phyloP scores from a whole-genome alignment of 805 yeast species.

The Ogataea minuta region DNA sequence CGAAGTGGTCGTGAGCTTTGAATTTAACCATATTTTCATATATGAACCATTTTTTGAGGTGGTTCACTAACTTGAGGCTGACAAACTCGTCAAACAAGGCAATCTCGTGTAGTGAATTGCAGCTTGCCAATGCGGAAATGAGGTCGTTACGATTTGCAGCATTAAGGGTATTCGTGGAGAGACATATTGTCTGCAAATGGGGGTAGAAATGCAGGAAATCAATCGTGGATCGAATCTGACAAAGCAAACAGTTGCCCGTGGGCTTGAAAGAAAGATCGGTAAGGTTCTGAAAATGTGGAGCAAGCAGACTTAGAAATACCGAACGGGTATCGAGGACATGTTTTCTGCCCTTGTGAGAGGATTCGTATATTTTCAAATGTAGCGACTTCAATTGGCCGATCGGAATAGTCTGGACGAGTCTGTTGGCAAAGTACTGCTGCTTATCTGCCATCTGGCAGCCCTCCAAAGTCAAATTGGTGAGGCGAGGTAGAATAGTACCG shows the following conservation, averaged over 20 bases:
- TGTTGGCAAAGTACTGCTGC: constrained; percentile 13
- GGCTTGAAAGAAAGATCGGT: constrained; percentile 24
- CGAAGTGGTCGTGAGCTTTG: constrained; percentile 19
- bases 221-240: constrained; percentile 25
- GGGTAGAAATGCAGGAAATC: constrained; percentile 11
- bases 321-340: constrained; percentile 12
- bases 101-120: constrained; percentile 13
- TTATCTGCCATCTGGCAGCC: constrained; percentile 26
- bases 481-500: background rate
- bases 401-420: constrained; percentile 9
- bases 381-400: constrained; percentile 13
- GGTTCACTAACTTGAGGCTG: constrained; percentile 18
- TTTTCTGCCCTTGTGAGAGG: constrained; percentile 24
- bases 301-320: constrained; percentile 12
- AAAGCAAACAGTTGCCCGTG: constrained; percentile 28
- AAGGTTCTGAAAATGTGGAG: constrained; percentile 20
- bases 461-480: constrained; percentile 20
- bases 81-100: constrained; percentile 27
- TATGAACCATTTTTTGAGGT: constrained; percentile 28
- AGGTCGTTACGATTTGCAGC: constrained; percentile 12
- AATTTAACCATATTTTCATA: constrained; percentile 21
- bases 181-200: constrained; percentile 13
- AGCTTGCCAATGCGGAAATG: constrained; percentile 3
- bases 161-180: constrained; percentile 23
- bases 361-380: constrained; percentile 25